Conservation (phyloP, 176 grass and related monocot species). For the Tuctoria greenei region DNA sequence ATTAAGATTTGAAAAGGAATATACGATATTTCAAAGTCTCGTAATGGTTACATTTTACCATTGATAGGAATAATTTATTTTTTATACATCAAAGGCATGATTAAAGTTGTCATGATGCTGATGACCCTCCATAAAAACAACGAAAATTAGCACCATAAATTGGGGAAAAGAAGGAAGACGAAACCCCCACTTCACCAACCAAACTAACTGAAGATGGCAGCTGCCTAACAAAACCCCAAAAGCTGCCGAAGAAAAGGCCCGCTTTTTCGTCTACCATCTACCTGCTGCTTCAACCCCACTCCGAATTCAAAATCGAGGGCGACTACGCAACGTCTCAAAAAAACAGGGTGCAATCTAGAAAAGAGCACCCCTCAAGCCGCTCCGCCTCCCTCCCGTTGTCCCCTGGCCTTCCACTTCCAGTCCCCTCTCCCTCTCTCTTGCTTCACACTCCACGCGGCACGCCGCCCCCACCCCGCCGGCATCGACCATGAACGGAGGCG, state of each 20-base stretch:
- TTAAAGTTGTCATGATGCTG: not conserved
- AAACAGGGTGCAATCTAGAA: slow-evolving; percentile 25
- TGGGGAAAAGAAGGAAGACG: not conserved
- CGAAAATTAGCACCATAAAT: not conserved
- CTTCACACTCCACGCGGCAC: slow-evolving; percentile 4
- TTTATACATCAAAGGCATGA: not conserved
- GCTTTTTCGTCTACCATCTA: not conserved
- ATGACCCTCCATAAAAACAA: not conserved
- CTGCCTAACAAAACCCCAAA: slow-evolving; percentile 35
- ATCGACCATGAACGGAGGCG: slow-evolving; percentile 54
- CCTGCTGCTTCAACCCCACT: slow-evolving; percentile 34
- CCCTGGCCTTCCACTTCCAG: not conserved
- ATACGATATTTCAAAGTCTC: not conserved
- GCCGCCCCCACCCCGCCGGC: slow-evolving; percentile 12
- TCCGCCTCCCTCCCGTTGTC: slow-evolving; percentile 43
- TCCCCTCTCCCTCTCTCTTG: not conserved
- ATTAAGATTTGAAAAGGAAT: not conserved
- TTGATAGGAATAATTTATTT: not conserved
- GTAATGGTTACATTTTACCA: not conserved
- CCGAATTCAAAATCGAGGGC: slow-evolving; percentile 52
- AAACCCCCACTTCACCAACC: slow-evolving; percentile 27
- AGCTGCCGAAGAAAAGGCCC: slow-evolving; percentile 21
- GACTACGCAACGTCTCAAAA: not conserved
- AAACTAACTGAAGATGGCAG: not conserved
- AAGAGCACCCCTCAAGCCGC: not conserved